Base-by-base conservation (phyloP, 108 stramenopile species). In the Ochromonas danica region DNA sequence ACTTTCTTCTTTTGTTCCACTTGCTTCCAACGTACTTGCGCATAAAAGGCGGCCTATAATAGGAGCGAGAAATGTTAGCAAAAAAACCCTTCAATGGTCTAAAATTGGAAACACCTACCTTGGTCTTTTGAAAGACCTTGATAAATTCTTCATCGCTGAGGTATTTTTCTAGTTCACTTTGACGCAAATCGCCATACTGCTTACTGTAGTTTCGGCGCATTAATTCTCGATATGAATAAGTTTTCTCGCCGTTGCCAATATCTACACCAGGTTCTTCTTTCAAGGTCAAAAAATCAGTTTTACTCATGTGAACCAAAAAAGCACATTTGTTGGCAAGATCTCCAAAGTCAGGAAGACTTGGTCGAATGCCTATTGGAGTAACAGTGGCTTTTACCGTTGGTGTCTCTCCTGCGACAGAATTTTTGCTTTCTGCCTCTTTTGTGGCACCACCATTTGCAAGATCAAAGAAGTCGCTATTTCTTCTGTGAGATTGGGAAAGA, bases 161-260 rank as follows among this genome's bases (percentile, higher is more conserved):
- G 25, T 67, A 67, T 67, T 36, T 28, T 67, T 67, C 14, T 10
- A 67, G 35, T 67, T 67, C 63, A 28, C 10, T 67, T 36, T 67
- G 63, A 28, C 25, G 27, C 31, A 67, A 67, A 67, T 35, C 63
- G 10, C 31, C 30, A 67, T 67, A 67, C 6, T 67, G 14, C 31
- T 67, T 67, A 6, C 30, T 14, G 31, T 14, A 67, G 25, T 67
- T 67, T 36, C 63, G 3, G 27, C 63, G 63, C 63, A 67, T 6
- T 33, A 67, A 67, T 36, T 67, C 63, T 35, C 25, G 63, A 36
- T 67, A 67, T 36, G 63, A 67, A 36, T 67, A 67, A n/a, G n/a
- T n/a, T n/a, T n/a, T n/a, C n/a, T n/a, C n/a, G n/a, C n/a, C n/a
- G n/a, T n/a, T n/a, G 45, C 45, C 45, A 51, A 51, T 51, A 51